Evolutionary conservation across 148 eudicot genomes (phyloP).

Genomic region (Dianthus caryophyllus): DNA sequence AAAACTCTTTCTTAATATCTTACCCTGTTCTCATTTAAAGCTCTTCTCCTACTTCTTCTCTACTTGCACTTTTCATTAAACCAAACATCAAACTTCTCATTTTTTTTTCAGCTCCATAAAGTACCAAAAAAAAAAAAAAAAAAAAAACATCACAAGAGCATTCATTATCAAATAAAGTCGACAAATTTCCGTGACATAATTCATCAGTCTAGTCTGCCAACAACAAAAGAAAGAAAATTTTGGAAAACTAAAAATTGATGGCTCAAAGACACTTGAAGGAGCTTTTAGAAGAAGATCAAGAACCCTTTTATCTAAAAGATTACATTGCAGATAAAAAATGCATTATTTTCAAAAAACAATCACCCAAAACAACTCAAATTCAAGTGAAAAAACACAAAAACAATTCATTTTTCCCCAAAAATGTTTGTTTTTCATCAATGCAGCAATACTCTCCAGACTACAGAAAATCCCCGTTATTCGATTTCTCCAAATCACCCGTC

Average conservation of each 20-base stretch:
- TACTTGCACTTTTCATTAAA: constrained; percentile 6
- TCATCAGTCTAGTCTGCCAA: neutral
- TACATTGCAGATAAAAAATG: constrained; percentile 49
- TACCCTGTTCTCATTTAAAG: constrained; percentile 17
- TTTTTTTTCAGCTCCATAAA: constrained; percentile 24
- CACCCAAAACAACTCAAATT: constrained; percentile 17
- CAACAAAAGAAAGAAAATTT: constrained; percentile 16
- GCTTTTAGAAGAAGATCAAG: constrained; percentile 74
- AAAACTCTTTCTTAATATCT: constrained; percentile 14
- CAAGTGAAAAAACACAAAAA: constrained; percentile 33
- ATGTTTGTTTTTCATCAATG: constrained; percentile 60
- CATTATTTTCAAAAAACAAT: constrained; percentile 34
- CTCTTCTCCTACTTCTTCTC: constrained; percentile 13
- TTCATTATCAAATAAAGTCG: too few species aligned
- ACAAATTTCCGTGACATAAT: constrained; percentile 21
- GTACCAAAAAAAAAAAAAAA: too few species aligned
- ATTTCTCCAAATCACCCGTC: constrained; percentile 21
- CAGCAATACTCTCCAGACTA: constrained; percentile 52
- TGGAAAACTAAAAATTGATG: constrained; percentile 26
- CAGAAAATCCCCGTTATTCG: constrained; percentile 53
- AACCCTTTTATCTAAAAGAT: constrained; percentile 60
- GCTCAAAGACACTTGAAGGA: constrained; percentile 62
- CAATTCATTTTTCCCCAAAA: constrained; percentile 40
- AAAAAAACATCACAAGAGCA: neutral
- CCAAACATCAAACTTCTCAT: constrained; percentile 12